These are phyloP conservation scores for Dactylella cylindrospora DNA, from an alignment of 2,329 filamentous ascomycete genomes.

Conservation along the genomic window DNA sequence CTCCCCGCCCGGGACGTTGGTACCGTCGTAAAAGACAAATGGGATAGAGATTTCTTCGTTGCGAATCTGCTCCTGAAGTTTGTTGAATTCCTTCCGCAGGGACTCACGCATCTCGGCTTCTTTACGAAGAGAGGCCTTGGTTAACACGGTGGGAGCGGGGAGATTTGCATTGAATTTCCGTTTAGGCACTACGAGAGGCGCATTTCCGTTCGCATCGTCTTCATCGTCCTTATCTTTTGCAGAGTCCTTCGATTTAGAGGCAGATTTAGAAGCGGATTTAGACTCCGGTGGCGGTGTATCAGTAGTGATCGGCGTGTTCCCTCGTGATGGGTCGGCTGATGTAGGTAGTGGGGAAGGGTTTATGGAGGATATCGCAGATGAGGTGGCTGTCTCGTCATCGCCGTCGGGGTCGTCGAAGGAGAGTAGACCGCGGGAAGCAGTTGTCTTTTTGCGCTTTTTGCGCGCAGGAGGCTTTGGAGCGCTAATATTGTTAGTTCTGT, in stretches of 20 bases:
- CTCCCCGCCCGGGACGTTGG: constrained; percentile 74
- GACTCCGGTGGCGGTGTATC: constrained; percentile 23
- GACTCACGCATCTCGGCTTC: constrained; percentile 76
- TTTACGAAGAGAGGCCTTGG: constrained; percentile 72
- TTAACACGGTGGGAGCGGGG: constrained; percentile 71
- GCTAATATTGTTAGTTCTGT: constrained; percentile 44
- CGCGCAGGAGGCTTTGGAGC: constrained; percentile 41
- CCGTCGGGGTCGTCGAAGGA: constrained; percentile 39
- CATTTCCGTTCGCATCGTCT: constrained; percentile 43
- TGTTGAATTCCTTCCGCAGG: constrained; percentile 76
- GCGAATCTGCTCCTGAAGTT: constrained; percentile 82
- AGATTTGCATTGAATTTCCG: constrained; percentile 56
- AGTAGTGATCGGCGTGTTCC: constrained; percentile 19
- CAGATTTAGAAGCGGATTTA: too few species aligned
- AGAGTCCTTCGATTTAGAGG: not conserved
- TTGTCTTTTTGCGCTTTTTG: constrained; percentile 44
- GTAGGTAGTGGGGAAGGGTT: constrained; percentile 31
- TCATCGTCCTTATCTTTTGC: constrained; percentile 47
- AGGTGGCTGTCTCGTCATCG: constrained; percentile 12
- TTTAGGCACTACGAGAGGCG: not conserved
- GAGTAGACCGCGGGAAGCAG: constrained; percentile 35
- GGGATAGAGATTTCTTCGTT: constrained; percentile 85
- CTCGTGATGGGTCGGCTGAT: constrained; percentile 28
- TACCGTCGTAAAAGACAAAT: constrained; percentile 96
- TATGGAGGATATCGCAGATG: constrained; percentile 28